Percentiles rank a stretch among this genome's conserved stretches.
Conservation (phyloP, 2,329 filamentous ascomycete genomes). For the Ascosphaera apis region DNA sequence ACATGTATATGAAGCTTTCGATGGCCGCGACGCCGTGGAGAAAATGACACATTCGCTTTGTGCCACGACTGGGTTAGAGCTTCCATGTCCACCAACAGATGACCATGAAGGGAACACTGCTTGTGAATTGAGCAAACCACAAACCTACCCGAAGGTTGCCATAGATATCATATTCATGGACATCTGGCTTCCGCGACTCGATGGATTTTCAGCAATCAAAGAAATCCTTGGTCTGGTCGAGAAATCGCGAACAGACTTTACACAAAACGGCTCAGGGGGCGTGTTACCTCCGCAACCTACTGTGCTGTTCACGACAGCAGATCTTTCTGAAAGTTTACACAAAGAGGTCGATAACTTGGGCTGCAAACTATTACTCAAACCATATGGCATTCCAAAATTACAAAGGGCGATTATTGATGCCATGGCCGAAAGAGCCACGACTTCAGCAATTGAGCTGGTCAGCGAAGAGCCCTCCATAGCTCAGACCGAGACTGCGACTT, state of each 20-base stretch:
- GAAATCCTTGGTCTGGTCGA: conserved; percentile 34
- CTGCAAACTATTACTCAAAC: background rate
- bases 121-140: background rate
- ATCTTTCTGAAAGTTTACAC: conserved; percentile 33
- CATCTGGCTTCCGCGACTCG: conserved; percentile 54
- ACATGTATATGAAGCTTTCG: conserved; percentile 39
- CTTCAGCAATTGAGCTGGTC: background rate
- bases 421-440: conserved; percentile 1
- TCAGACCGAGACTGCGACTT: no score
- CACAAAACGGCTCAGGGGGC: background rate
- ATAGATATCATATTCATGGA: conserved; percentile 51
- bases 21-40: conserved; percentile 41
- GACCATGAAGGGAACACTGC: background rate
- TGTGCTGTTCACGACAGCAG: conserved; percentile 41
- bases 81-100: no score
- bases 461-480: no score
- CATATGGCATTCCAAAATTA: background rate
- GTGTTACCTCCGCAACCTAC: conserved; percentile 20
- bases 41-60: conserved; percentile 1
- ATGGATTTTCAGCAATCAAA: conserved; percentile 45
- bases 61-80: background rate
- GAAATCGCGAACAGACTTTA: conserved; percentile 11
- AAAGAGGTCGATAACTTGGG: conserved; percentile 1
- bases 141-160: conserved; percentile 4
- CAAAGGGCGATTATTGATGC: background rate